Conservation (phyloP, 139 green algal species). For the Tetradesmus lagerheimii region DNA sequence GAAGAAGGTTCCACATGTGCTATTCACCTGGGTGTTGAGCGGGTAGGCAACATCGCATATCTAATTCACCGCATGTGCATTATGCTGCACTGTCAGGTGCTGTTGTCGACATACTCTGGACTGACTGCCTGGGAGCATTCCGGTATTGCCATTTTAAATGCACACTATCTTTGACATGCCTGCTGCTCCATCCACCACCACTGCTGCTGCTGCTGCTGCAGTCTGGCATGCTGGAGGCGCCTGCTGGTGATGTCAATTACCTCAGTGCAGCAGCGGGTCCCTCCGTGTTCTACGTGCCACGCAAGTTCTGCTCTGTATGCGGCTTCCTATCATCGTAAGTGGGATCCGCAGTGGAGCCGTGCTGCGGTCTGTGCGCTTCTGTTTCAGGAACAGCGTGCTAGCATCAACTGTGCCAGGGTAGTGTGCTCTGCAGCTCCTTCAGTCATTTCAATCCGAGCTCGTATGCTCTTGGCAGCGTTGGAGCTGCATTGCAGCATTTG, state of each 20-base stretch:
- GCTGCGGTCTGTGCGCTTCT: background rate
- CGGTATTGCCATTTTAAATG: background rate
- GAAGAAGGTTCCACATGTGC: too few species aligned
- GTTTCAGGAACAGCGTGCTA: too few species aligned
- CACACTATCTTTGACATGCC: background rate
- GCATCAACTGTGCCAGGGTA: too few species aligned
- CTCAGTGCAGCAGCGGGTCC: slow-evolving; percentile 72
- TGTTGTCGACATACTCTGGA: too few species aligned
- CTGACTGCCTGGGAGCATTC: background rate
- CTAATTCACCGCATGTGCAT: too few species aligned
- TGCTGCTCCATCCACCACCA: background rate
- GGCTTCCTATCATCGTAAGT: slow-evolving; percentile 62
- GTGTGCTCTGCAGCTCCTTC: too few species aligned
- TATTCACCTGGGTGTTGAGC: too few species aligned
- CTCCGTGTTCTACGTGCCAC: slow-evolving; percentile 48
- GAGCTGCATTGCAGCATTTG: too few species aligned
- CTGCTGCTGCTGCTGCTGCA: background rate
- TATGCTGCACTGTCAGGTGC: too few species aligned
- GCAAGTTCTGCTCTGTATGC: slow-evolving; percentile 85
- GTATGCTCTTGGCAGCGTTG: too few species aligned
- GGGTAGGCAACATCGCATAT: too few species aligned
- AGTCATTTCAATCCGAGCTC: too few species aligned
- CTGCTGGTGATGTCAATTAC: slow-evolving; percentile 68
- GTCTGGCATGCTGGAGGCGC: slow-evolving; percentile 62
- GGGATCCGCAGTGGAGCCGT: background rate